A percentile compares a stretch with the other conserved stretches of the same genome.
phyloP scores from a whole-genome alignment of 208 protist species.

The Zelonia costaricensis region DNA sequence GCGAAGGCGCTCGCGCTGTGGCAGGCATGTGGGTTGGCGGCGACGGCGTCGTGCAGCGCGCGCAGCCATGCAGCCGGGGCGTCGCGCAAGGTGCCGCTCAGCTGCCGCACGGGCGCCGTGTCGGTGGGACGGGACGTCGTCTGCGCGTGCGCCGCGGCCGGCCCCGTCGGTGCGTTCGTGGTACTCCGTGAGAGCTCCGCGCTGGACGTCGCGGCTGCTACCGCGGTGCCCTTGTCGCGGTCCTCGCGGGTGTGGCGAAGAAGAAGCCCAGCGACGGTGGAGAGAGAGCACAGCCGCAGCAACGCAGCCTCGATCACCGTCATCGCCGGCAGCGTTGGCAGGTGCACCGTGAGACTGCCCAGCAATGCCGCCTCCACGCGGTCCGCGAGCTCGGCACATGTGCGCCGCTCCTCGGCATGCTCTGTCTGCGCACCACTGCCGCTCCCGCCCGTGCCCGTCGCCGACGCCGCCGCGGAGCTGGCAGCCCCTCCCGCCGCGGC shows the following conservation, averaged over 20 bases:
- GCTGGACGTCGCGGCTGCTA: too few species aligned
- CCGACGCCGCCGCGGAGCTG: neutral
- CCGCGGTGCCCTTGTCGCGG: too few species aligned
- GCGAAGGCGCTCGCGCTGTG: neutral
- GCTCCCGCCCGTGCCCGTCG: too few species aligned
- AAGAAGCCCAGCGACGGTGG: neutral
- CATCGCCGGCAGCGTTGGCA: slow-evolving; percentile 1
- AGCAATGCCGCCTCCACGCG: slow-evolving; percentile 14
- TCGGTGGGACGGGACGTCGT: too few species aligned
- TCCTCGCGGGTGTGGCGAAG: too few species aligned
- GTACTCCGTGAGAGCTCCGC: too few species aligned
- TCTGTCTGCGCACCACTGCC: neutral
- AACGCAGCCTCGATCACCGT: slow-evolving; percentile 25
- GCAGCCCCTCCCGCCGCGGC: too few species aligned
- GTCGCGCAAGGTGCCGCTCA: slow-evolving; percentile 8
- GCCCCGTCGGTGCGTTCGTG: too few species aligned
- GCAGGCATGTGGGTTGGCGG: slow-evolving; percentile 2
- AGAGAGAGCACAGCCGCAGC: slow-evolving; percentile 19
- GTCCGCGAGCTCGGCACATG: neutral
- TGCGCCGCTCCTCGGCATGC: too few species aligned
- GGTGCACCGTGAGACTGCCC: slow-evolving; percentile 7
- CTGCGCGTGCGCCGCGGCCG: too few species aligned
- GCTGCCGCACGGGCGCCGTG: neutral
- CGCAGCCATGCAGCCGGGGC: slow-evolving; percentile 9
- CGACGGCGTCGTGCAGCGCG: slow-evolving; percentile 4